Conservation (phyloP, 306 rosid species). For the Abrus precatorius region DNA sequence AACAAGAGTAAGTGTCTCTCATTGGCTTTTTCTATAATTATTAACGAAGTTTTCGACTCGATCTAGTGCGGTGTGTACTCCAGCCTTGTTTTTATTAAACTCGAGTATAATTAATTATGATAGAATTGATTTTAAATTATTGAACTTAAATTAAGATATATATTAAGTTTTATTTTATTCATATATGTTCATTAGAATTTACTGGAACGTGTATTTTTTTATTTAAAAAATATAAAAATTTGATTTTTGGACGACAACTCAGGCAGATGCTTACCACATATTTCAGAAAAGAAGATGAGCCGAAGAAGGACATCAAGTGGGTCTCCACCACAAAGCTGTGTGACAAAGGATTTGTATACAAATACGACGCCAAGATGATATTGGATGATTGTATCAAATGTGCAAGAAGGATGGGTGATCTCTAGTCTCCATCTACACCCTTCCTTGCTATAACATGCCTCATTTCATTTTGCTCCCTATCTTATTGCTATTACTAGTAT, state of each 20-base stretch:
- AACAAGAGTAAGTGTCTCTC: slow-evolving; percentile 55
- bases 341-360: slow-evolving; percentile 61
- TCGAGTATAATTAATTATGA: too few relatives aligned
- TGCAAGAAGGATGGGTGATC: slow-evolving; percentile 52
- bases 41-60: too few relatives aligned
- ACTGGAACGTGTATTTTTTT: too few relatives aligned
- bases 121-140: too few relatives aligned
- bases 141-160: too few relatives aligned
- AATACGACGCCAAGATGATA: slow-evolving; percentile 54
- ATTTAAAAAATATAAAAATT: too few relatives aligned
- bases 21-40: not conserved
- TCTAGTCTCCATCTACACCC: slow-evolving; percentile 39
- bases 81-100: too few relatives aligned
- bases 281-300: slow-evolving; percentile 56
- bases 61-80: not conserved
- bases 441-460: not conserved
- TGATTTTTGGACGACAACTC: too few relatives aligned
- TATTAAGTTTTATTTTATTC: too few relatives aligned
- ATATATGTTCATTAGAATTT: too few relatives aligned
- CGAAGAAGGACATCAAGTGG: slow-evolving; percentile 51
- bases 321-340: slow-evolving; percentile 53
- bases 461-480: not conserved
- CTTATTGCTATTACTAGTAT: not conserved
- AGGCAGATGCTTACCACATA: too few relatives aligned
- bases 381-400: slow-evolving; percentile 55